phyloP scores from a whole-genome alignment of 139 green algal genomes.

The Astrephomene gubernaculifera region DNA sequence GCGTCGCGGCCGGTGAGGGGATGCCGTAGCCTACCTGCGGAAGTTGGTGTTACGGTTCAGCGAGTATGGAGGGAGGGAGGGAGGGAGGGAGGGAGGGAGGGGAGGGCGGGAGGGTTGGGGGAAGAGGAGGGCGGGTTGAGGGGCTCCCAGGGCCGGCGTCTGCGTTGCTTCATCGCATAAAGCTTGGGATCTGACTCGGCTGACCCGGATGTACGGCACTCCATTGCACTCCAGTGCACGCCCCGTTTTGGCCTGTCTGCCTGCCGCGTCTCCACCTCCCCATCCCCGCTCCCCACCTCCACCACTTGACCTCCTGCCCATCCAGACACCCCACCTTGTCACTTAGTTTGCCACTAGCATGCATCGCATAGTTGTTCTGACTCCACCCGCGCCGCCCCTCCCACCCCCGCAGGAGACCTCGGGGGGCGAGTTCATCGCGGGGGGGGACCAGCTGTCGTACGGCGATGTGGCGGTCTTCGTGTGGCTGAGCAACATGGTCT shows the following conservation, averaged over 20 bases:
- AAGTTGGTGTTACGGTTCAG: too few relatives aligned
- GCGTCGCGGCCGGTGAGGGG: too few relatives aligned
- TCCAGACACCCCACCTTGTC: too few relatives aligned
- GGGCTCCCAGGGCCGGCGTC: not conserved
- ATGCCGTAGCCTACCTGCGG: too few relatives aligned
- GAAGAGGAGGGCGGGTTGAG: not conserved
- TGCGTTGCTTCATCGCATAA: too few relatives aligned
- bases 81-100: too few relatives aligned
- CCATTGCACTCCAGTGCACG: not conserved
- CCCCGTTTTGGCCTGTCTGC: not conserved
- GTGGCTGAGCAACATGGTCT: slow-evolving; percentile 19
- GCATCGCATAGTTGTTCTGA: too few relatives aligned
- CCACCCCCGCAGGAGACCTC: not conserved
- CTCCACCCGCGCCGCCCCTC: not conserved
- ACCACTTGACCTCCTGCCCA: too few relatives aligned
- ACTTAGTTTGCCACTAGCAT: too few relatives aligned
- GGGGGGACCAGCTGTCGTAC: slow-evolving; percentile 40
- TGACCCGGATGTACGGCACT: too few relatives aligned
- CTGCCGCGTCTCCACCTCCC: not conserved
- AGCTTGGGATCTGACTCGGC: too few relatives aligned
- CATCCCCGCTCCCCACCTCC: not conserved
- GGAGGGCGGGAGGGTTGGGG: not conserved
- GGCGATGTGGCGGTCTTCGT: slow-evolving; percentile 48
- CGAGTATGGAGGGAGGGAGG: too few relatives aligned
- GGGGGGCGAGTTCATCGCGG: slow-evolving; percentile 26